Conservation (phyloP, 2,329 filamentous ascomycete species). For the Alternaria ventricosa region DNA sequence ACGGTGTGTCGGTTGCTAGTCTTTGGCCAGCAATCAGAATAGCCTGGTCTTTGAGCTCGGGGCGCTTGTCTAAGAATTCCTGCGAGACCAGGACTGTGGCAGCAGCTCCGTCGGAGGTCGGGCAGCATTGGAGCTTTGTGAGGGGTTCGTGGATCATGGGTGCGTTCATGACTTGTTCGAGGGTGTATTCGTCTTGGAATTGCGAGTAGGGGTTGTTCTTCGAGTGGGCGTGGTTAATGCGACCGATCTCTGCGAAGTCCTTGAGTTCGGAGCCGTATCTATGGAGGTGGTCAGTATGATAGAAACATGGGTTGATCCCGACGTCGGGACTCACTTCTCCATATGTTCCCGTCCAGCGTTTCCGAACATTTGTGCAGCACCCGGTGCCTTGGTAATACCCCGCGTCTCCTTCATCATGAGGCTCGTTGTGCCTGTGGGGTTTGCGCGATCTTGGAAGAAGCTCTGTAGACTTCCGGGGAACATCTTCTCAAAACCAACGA, state of each 20-base stretch:
- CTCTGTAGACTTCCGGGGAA: constrained; percentile 84
- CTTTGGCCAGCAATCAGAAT: constrained; percentile 87
- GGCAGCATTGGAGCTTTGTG: constrained; percentile 98
- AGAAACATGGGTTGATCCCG: not conserved
- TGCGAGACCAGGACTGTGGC: constrained; percentile 90
- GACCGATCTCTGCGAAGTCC: constrained; percentile 94
- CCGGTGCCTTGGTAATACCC: constrained; percentile 81
- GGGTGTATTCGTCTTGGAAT: constrained; percentile 89
- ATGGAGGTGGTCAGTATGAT: constrained; percentile 20
- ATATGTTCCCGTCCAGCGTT: constrained; percentile 95
- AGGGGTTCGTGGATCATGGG: constrained; percentile 84
- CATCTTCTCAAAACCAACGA: constrained; percentile 99
- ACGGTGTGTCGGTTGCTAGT: constrained; percentile 82
- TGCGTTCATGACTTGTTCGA: constrained; percentile 78
- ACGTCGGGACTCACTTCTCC: constrained; percentile 70
- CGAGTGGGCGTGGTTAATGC: constrained; percentile 91
- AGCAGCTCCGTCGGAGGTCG: constrained; percentile 90
- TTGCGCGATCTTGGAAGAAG: constrained; percentile 84
- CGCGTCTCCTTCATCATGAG: constrained; percentile 84
- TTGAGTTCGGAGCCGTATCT: constrained; percentile 81
- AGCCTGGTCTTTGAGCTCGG: constrained; percentile 82
- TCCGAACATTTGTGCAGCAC: constrained; percentile 91
- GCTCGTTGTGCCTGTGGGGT: constrained; percentile 74
- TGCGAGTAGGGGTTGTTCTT: constrained; percentile 97
- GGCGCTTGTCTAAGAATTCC: constrained; percentile 82